Evolutionary conservation across 371 early-diverging fungal species (phyloP), one percentile per base, ranked within the genome.

Genomic region (Amoeboaphelidium occidentale): DNA sequence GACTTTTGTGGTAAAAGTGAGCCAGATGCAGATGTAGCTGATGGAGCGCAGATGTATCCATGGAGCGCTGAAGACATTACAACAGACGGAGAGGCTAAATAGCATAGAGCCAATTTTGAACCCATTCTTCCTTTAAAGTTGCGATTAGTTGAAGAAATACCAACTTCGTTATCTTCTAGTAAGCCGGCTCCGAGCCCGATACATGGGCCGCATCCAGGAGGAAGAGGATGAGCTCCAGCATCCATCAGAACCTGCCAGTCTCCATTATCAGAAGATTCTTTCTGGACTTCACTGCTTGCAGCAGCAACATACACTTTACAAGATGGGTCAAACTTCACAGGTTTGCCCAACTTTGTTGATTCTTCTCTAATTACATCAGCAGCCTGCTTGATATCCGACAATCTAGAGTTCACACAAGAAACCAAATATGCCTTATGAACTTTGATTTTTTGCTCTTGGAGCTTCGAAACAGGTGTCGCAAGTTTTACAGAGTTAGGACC

Each of bases 101-200:
- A 93, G 0, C 89, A 86, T 42, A 76, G 66, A 0, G 94, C 86
- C 26, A 63, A 71, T 25, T 81, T 83, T 0, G 84, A 82, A 27
- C 94, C 94, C 94, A 93, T 93, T 27, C 94, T 76, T 28, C 94
- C 94, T 69, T 91, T 91, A 63, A 83, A 93, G 64, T 93, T 93
- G 45, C 94, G 75, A 63, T 93, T 93, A 26, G 94, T 90, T 17
- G 94, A 90, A 23, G 88, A 87, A 42, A 93, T 91, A 45, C 91
- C 90, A 2, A 91, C 82, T 64, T 89, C 89, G 21, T 81, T 81
- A 59, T 90, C 90, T 64, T 83, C 71, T 45, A 90, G 68, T 54
- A 89, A 65, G 45, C 90, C 93, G 3, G 73, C 73, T 25, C 91
- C 91, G 12, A 89, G 68, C 22, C 79, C 90, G 48, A 93, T 84